phyloP scores from a whole-genome alignment of 2,329 filamentous ascomycete species.

The Ceratocystis harringtonii region DNA sequence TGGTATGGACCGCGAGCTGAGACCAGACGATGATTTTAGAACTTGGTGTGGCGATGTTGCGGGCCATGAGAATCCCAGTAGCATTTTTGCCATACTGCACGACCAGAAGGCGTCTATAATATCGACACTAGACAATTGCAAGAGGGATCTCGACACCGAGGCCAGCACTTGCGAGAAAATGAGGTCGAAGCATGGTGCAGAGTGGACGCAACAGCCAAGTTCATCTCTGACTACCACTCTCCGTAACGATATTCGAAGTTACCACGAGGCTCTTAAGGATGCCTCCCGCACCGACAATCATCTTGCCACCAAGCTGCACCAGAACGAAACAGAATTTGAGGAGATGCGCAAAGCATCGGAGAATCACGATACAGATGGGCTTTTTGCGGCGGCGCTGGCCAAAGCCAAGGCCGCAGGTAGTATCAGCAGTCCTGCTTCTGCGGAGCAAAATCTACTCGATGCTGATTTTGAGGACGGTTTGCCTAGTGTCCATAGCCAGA shows the following conservation, averaged over 20 bases:
- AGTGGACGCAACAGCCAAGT: slow-evolving; percentile 96
- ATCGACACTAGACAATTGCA: slow-evolving; percentile 57
- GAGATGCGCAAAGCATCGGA: slow-evolving; percentile 88
- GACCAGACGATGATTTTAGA: slow-evolving; percentile 79
- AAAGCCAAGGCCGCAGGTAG: slow-evolving; percentile 55
- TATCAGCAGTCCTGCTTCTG: slow-evolving; percentile 44
- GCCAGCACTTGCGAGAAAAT: slow-evolving; percentile 98
- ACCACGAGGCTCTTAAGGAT: slow-evolving; percentile 78
- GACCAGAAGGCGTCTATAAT: slow-evolving; percentile 64
- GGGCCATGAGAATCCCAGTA: slow-evolving; percentile 63
- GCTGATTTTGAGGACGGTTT: slow-evolving; percentile 75
- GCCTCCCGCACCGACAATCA: slow-evolving; percentile 75
- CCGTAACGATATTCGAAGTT: slow-evolving; percentile 72
- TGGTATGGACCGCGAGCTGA: slow-evolving; percentile 64
- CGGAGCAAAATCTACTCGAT: slow-evolving; percentile 71
- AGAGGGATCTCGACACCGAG: slow-evolving; percentile 87
- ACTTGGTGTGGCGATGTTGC: slow-evolving; percentile 90
- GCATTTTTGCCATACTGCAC: slow-evolving; percentile 65
- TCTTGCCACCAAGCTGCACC: slow-evolving; percentile 65
- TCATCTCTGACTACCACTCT: slow-evolving; percentile 77
- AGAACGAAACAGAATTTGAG: slow-evolving; percentile 78
- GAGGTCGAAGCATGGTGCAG: slow-evolving; percentile 87
- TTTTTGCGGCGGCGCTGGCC: slow-evolving; percentile 77
- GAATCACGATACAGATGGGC: slow-evolving; percentile 67
- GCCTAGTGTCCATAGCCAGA: slow-evolving; percentile 75